Evolutionary conservation across 257 asterid species (phyloP), one percentile per base, ranked within the genome.

Genomic region (Ehretia macrophylla): DNA sequence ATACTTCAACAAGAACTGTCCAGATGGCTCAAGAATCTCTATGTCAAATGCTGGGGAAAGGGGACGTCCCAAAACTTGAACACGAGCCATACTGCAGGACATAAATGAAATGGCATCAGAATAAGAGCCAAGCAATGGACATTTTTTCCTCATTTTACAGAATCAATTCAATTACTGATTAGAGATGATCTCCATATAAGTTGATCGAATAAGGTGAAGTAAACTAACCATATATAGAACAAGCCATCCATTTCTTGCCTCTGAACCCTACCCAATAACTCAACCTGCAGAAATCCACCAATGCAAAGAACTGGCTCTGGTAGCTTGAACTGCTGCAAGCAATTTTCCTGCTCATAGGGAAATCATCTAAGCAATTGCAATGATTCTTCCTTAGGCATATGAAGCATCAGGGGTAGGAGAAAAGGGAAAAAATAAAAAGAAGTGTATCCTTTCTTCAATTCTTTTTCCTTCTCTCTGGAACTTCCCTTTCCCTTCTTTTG

Each of bases 181-280:
- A 39, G 20, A 23, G 20, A 23, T 17, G 14, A 50, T 45, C 4
- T 45, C 17, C n/a, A 37, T 18, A 45, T 35, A 12, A 42, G n/a
- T 62, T 52, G 2, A 11, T 52, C n/a, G 16, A 52, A 23, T 21
- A 22, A 22, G 27, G 17, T 8, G 5, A 18, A 21, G 10, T 11
- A 14, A 40, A 40, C 83, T 85, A 54, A 87, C 97, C 97, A 85
- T 65, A 87, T 75, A 58, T 87, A 90, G 71, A 81, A 90, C 32
- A 74, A 74, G 39, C 75, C 79, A 50, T 90, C 97, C 73, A 75
- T 32, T 59, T 81, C 85, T 78, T 90, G 97, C 59, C 78, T 83
- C 67, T 90, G 95, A 62, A 83, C 81, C 72, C 97, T 76, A 64
- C 97, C 97, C 74, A 90, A 57, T 14, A 90, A 82, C 77, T 90